Percentiles rank a stretch among this genome's conserved stretches.
phyloP scores from a whole-genome alignment of 257 asterid species.

The Fraxinus americana region DNA sequence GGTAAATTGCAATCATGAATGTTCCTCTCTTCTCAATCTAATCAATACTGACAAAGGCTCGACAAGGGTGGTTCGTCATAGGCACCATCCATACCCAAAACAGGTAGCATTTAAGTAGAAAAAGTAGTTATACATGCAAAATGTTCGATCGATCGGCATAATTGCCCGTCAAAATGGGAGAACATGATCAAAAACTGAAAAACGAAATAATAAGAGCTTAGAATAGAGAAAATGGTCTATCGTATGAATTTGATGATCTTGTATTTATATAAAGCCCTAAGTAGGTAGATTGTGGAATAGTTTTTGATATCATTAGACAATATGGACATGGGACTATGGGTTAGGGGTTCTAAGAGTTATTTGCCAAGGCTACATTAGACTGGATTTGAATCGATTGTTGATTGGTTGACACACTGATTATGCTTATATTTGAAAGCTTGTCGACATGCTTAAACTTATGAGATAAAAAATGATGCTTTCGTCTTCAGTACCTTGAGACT shows the following conservation, averaged over 20 bases:
- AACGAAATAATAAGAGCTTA: too few species aligned
- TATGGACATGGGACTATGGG: too few species aligned
- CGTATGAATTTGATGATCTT: not conserved
- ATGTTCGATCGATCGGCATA: not conserved
- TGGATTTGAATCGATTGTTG: too few species aligned
- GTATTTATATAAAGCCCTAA: too few species aligned
- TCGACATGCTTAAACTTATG: too few species aligned
- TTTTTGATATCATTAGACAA: too few species aligned
- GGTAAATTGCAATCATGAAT: slow-evolving; percentile 40
- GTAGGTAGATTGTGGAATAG: too few species aligned
- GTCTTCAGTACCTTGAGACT: not conserved
- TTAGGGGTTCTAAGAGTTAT: not conserved
- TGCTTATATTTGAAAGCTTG: too few species aligned
- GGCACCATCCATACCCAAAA: not conserved
- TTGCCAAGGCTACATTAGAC: not conserved
- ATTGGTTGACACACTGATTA: not conserved
- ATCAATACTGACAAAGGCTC: not conserved
- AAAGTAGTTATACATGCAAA: too few species aligned
- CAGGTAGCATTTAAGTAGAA: not conserved
- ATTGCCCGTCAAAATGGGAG: not conserved
- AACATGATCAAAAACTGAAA: too few species aligned
- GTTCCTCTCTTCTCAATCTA: slow-evolving; percentile 10
- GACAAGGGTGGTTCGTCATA: not conserved
- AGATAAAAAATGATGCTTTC: too few species aligned
- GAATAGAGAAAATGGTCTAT: too few species aligned